phyloP scores from a whole-genome alignment of 2,329 filamentous ascomycete genomes.

The Lasiodiplodia hormozganensis region DNA sequence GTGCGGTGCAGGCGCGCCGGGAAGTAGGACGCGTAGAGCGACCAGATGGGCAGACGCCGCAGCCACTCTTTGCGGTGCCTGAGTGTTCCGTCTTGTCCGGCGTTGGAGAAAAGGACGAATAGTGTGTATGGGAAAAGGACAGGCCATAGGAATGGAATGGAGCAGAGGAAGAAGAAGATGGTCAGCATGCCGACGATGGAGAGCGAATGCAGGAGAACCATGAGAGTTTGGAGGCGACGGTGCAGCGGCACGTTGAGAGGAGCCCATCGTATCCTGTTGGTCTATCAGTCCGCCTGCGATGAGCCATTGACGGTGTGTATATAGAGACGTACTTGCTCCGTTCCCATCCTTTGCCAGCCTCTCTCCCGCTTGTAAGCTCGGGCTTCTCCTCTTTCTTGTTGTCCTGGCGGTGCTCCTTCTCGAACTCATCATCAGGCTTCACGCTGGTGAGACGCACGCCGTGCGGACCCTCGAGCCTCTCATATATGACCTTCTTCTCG shows the following conservation, averaged over 20 bases:
- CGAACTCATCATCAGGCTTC: slow-evolving; percentile 48
- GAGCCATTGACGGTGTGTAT: background rate
- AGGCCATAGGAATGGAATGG: slow-evolving; percentile 92
- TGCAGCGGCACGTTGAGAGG: slow-evolving; percentile 74
- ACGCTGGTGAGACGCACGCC: slow-evolving; percentile 56
- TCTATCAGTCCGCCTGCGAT: background rate
- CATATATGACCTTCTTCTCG: slow-evolving; percentile 46
- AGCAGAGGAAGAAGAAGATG: slow-evolving; percentile 88
- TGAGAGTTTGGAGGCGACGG: slow-evolving; percentile 57
- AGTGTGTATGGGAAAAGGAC: slow-evolving; percentile 78
- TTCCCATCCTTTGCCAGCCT: slow-evolving; percentile 62
- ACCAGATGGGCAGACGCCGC: slow-evolving; percentile 79
- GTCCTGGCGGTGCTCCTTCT: slow-evolving; percentile 44
- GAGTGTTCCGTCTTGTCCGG: slow-evolving; percentile 76
- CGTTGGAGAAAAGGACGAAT: slow-evolving; percentile 81
- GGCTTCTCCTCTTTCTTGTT: slow-evolving; percentile 40
- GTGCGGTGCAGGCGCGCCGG: slow-evolving; percentile 88
- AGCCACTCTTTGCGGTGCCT: slow-evolving; percentile 76
- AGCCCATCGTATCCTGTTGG: slow-evolving; percentile 76
- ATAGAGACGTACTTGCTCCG: slow-evolving; percentile 50
- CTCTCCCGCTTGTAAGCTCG: slow-evolving; percentile 59
- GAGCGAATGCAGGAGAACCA: slow-evolving; percentile 59
- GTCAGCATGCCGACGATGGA: slow-evolving; percentile 64
- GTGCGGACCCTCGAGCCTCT: slow-evolving; percentile 53
- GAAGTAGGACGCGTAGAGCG: slow-evolving; percentile 90